Evolutionary conservation across 2,329 filamentous ascomycete species (phyloP).

Genomic region (Cordyceps farinosa): DNA sequence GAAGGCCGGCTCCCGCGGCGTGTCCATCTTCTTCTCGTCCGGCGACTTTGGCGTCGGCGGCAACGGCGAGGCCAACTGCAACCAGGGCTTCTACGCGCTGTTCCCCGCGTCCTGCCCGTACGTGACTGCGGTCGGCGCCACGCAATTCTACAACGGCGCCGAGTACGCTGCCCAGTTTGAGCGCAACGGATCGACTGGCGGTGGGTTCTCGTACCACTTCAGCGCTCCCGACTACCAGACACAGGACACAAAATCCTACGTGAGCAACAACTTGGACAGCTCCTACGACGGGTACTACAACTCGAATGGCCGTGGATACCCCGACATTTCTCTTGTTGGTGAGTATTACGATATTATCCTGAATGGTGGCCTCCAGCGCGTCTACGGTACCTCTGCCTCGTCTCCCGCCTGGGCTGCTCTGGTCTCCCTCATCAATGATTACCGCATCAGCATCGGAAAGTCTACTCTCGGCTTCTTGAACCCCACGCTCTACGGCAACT

Average conservation of each 20-base stretch:
- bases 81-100: constrained; percentile 33
- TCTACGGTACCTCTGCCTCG: constrained; percentile 12
- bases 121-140: constrained; percentile 51
- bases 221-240: constrained; percentile 9
- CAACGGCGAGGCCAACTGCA: constrained; percentile 23
- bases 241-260: constrained; percentile 1
- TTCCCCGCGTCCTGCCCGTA: constrained; percentile 41
- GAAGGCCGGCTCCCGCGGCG: constrained; percentile 51
- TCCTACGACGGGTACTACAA: neutral
- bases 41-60: constrained; percentile 25
- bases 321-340: constrained; percentile 15
- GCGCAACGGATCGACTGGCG: constrained; percentile 4
- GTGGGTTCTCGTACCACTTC: constrained; percentile 17
- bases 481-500: neutral
- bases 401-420: constrained; percentile 6
- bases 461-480: constrained; percentile 9
- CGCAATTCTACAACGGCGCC: constrained; percentile 22
- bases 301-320: constrained; percentile 12
- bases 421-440: constrained; percentile 6
- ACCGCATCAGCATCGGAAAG: neutral
- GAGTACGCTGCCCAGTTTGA: neutral
- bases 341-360: constrained; percentile 1
- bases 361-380: neutral
- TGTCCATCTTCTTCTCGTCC: constrained; percentile 46
- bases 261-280: neutral